Conservation (phyloP, 805 yeast species). For the Priceomyces medius region DNA sequence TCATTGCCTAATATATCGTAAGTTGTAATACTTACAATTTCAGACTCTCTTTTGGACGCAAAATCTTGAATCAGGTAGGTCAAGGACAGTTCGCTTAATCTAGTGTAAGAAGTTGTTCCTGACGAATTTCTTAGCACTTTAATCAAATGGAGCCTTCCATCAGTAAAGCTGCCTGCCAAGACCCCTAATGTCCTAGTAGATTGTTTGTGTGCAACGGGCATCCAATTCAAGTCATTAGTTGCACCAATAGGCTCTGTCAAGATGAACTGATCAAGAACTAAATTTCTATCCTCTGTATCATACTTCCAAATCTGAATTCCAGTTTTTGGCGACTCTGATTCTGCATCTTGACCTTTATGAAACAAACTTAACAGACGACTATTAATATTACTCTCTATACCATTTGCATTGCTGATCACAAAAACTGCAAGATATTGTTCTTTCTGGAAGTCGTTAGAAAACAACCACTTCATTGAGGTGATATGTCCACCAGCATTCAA, state of each 20-base stretch:
- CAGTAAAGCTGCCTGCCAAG: conserved; percentile 53
- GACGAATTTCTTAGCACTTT: conserved; percentile 29
- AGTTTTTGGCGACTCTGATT: conserved; percentile 27
- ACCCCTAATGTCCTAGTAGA: conserved; percentile 33
- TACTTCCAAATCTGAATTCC: conserved; percentile 48
- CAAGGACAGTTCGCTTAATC: conserved; percentile 23
- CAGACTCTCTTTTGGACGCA: conserved; percentile 5
- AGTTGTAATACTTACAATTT: conserved; percentile 37
- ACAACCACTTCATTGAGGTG: conserved; percentile 54
- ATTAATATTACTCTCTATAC: conserved; percentile 19
- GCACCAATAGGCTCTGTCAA: conserved; percentile 45
- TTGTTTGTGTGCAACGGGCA: conserved; percentile 29
- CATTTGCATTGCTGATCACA: conserved; percentile 34
- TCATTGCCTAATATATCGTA: conserved; percentile 47
- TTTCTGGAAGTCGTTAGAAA: conserved; percentile 9
- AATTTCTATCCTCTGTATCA: conserved; percentile 21
- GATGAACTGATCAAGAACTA: conserved; percentile 27
- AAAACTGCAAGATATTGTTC: conserved; percentile 52
- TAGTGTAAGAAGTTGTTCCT: conserved; percentile 11
- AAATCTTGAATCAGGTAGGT: conserved; percentile 16
- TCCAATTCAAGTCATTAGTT: conserved; percentile 40
- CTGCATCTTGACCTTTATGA: conserved; percentile 11
- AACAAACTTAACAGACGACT: conserved; percentile 33
- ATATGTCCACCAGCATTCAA: conserved; percentile 52
- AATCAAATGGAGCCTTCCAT: conserved; percentile 55